These are phyloP conservation scores for Diplodia corticola DNA, from an alignment of 2,329 filamentous ascomycete genomes.

Conservation along the genomic window DNA sequence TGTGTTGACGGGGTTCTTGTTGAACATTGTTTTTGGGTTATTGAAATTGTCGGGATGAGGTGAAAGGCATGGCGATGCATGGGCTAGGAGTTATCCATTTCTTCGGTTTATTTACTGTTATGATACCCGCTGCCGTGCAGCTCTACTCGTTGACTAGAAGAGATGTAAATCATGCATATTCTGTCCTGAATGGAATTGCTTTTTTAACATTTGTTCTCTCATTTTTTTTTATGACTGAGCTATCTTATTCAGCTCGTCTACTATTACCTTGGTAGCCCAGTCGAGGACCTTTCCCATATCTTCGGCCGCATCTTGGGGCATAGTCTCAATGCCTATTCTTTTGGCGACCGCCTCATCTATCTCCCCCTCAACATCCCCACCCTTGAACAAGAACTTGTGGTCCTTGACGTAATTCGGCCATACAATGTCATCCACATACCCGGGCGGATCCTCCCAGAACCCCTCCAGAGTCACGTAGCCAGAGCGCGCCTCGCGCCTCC, in stretches of 20 bases:
- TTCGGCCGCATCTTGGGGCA: constrained; percentile 42
- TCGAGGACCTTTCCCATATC: constrained; percentile 31
- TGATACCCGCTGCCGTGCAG: constrained; percentile 21
- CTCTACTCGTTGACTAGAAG: constrained; percentile 2
- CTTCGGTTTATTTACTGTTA: background rate
- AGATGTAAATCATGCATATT: background rate
- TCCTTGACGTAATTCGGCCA: constrained; percentile 91
- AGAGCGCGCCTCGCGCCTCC: constrained; percentile 65
- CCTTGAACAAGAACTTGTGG: constrained; percentile 77
- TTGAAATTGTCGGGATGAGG: constrained; percentile 46
- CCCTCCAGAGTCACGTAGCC: constrained; percentile 80
- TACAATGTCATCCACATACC: constrained; percentile 90
- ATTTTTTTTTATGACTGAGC: background rate
- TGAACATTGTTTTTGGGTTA: constrained; percentile 76
- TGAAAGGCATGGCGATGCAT: background rate
- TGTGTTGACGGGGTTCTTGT: constrained; percentile 77
- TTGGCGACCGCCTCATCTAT: constrained; percentile 48
- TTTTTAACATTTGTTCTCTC: background rate
- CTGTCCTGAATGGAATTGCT: background rate
- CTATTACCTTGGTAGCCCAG: constrained; percentile 13
- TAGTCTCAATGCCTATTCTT: constrained; percentile 35
- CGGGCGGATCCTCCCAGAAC: constrained; percentile 93
- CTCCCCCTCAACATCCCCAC: constrained; percentile 63
- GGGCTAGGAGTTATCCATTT: background rate
- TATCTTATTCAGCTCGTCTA: background rate